A percentile compares a stretch with the other conserved stretches of the same genome.
Evolutionary conservation across 2,329 filamentous ascomycete species (phyloP).

Genomic region (Xylogone sp.): DNA sequence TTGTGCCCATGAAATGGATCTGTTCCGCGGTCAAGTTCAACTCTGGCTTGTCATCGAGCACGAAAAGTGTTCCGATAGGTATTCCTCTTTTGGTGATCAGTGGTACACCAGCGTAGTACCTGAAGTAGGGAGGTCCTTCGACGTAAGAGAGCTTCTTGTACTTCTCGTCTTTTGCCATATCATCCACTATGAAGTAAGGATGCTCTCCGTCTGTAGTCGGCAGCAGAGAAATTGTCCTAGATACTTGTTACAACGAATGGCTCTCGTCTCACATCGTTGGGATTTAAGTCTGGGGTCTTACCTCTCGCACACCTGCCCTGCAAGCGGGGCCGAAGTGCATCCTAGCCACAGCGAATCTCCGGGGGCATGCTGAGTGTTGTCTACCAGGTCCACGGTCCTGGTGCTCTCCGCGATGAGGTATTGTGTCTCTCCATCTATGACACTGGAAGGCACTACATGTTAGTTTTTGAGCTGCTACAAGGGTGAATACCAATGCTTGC

Average conservation of each 20-base stretch:
- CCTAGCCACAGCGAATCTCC: slow-evolving; percentile 30
- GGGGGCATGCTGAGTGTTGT: slow-evolving; percentile 20
- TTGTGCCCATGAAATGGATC: slow-evolving; percentile 52
- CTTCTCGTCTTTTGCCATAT: slow-evolving; percentile 22
- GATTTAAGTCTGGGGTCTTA: too few species aligned
- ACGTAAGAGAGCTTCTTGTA: slow-evolving; percentile 27
- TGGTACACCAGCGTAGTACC: slow-evolving; percentile 28
- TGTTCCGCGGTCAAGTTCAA: slow-evolving; percentile 45
- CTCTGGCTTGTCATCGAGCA: slow-evolving; percentile 53
- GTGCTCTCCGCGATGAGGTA: slow-evolving; percentile 51
- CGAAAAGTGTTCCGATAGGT: slow-evolving; percentile 55
- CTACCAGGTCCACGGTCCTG: slow-evolving; percentile 33
- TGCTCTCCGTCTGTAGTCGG: slow-evolving; percentile 17
- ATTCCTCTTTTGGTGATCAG: slow-evolving; percentile 29
- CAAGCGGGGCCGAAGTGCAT: slow-evolving; percentile 23
- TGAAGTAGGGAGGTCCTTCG: slow-evolving; percentile 18
- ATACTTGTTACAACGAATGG: too few species aligned
- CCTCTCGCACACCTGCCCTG: slow-evolving; percentile 28
- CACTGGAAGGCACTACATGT: slow-evolving; percentile 18
- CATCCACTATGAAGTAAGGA: slow-evolving; percentile 26
- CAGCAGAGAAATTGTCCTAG: slow-evolving; percentile 22
- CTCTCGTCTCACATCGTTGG: too few species aligned
- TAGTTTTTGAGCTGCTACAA: too few species aligned
- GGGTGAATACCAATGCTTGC: too few species aligned
- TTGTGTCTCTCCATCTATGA: slow-evolving; percentile 42